phyloP scores from a whole-genome alignment of 495 filamentous ascomycete species.

The Lindgomyces ingoldianus region DNA sequence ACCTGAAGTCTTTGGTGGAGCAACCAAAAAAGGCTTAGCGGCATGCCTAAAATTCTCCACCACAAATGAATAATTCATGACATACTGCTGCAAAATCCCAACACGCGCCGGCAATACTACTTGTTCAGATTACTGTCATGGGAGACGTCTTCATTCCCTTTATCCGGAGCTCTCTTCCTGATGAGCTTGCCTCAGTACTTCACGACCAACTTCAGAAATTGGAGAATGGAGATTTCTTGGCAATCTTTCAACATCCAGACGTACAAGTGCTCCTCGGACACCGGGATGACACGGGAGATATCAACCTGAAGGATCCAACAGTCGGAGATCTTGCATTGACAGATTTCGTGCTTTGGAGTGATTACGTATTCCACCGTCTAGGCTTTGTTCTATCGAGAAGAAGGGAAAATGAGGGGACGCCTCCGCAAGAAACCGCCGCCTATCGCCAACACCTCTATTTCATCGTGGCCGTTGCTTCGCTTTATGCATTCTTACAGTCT shows the following conservation, averaged over 20 bases:
- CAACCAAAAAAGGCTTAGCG: slow-evolving; percentile 14
- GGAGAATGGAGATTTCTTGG: slow-evolving; percentile 29
- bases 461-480: slow-evolving; percentile 66
- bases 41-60: slow-evolving; percentile 20
- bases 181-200: slow-evolving; percentile 37
- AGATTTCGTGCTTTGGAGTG: slow-evolving; percentile 44
- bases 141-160: slow-evolving; percentile 39
- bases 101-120: neutral
- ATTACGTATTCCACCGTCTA: slow-evolving; percentile 45
- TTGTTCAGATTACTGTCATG: slow-evolving; percentile 36
- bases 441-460: slow-evolving; percentile 49
- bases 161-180: slow-evolving; percentile 40
- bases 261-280: slow-evolving; percentile 41
- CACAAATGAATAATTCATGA: slow-evolving; percentile 4
- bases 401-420: neutral
- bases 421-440: slow-evolving; percentile 26
- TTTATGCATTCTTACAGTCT: slow-evolving; percentile 84
- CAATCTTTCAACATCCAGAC: slow-evolving; percentile 36
- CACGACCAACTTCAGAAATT: slow-evolving; percentile 34
- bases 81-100: neutral
- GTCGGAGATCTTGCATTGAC: too few species aligned
- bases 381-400: slow-evolving; percentile 37
- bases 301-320: too few species aligned
- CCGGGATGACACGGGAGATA: slow-evolving; percentile 22
- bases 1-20: too few species aligned